A percentile compares a stretch with the other conserved stretches of the same genome.
phyloP scores from a whole-genome alignment of 1,139 yeast genomes.

The Geotrichum carabidarum region DNA sequence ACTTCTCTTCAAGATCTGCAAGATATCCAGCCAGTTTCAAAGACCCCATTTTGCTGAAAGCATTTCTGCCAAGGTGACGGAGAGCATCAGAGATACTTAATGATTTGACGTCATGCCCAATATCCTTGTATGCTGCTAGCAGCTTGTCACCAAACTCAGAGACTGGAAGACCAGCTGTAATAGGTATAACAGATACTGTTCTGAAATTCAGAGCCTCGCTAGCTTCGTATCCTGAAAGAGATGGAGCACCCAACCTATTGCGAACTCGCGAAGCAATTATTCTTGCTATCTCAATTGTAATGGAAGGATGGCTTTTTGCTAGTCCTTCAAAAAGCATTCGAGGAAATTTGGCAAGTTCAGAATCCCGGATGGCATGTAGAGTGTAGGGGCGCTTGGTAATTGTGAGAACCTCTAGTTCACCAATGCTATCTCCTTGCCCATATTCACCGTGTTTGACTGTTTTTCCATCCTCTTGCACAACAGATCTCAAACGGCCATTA shows the following conservation, averaged over 20 bases:
- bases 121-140: slow-evolving; percentile 61
- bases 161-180: slow-evolving; percentile 74
- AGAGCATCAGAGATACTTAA: slow-evolving; percentile 78
- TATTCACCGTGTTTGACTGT: slow-evolving; percentile 57
- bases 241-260: slow-evolving; percentile 25
- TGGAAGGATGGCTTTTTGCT: slow-evolving; percentile 79
- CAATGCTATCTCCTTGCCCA: slow-evolving; percentile 92
- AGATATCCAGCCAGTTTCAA: slow-evolving; percentile 83
- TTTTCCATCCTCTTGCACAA: slow-evolving; percentile 38
- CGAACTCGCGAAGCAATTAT: slow-evolving; percentile 72
- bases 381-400: slow-evolving; percentile 70
- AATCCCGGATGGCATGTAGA: slow-evolving; percentile 83
- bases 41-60: slow-evolving; percentile 83
- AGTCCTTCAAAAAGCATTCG: slow-evolving; percentile 80
- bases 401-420: slow-evolving; percentile 91
- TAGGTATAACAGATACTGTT: slow-evolving; percentile 81
- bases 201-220: slow-evolving; percentile 42
- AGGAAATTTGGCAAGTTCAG: slow-evolving; percentile 91
- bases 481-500: slow-evolving; percentile 81
- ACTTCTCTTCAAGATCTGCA: slow-evolving; percentile 84
- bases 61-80: slow-evolving; percentile 81
- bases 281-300: slow-evolving; percentile 84
- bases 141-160: slow-evolving; percentile 74
- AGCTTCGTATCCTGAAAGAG: slow-evolving; percentile 11
- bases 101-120: slow-evolving; percentile 69